Conservation (phyloP, 208 protist species). For the Angomonas ambiguus region DNA sequence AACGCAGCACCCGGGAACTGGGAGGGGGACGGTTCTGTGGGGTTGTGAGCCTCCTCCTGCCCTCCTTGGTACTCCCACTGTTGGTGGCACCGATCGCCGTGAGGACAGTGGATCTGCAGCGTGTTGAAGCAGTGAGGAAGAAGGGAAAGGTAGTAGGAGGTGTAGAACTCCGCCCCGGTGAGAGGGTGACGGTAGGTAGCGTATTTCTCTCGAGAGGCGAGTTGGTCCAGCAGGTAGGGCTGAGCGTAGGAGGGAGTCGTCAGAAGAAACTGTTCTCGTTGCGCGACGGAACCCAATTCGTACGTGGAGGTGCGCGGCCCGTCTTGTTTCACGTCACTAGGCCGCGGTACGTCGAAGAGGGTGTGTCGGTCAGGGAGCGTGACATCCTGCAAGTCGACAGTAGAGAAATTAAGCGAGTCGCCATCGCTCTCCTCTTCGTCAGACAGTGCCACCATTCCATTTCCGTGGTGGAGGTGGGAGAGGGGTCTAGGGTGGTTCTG, state of each 20-base stretch:
- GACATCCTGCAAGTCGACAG: not conserved
- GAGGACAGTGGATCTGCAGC: constrained; percentile 26
- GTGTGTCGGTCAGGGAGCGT: not conserved
- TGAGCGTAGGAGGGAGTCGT: constrained; percentile 23
- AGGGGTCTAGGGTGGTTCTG: too few species aligned
- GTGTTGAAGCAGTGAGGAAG: constrained; percentile 29
- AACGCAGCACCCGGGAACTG: too few species aligned
- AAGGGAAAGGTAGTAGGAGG: constrained; percentile 22
- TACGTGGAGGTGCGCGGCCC: not conserved
- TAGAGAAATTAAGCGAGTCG: not conserved
- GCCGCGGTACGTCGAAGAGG: not conserved
- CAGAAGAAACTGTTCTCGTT: not conserved
- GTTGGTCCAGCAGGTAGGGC: constrained; percentile 27
- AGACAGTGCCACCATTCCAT: too few species aligned
- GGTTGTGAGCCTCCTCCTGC: not conserved
- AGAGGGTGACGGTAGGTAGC: constrained; percentile 32
- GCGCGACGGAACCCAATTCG: not conserved
- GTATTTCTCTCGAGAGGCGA: constrained; percentile 15
- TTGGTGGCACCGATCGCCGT: not conserved
- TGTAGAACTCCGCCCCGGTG: constrained; percentile 21
- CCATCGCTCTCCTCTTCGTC: not conserved
- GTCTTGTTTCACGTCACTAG: not conserved
- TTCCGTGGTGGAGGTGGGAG: not conserved
- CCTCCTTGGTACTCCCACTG: not conserved
- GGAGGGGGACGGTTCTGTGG: not conserved